phyloP scores from a whole-genome alignment of 306 rosid species.

The Cicer judaicum region DNA sequence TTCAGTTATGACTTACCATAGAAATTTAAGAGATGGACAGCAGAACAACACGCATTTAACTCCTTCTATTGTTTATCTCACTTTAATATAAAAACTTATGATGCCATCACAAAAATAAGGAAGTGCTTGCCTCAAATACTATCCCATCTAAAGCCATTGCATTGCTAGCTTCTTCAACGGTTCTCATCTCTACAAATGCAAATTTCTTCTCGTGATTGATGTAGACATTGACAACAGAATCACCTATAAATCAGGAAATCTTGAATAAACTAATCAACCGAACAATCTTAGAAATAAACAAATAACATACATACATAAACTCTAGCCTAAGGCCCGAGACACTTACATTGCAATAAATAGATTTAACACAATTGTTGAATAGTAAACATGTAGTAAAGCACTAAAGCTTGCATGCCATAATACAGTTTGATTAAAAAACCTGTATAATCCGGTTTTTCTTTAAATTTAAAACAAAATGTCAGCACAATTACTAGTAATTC shows the following conservation, averaged over 20 bases:
- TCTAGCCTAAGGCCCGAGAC: neutral
- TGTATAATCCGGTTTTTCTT: constrained; percentile 14
- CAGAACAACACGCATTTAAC: constrained; percentile 8
- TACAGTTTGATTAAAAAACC: constrained; percentile 27
- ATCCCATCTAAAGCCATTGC: constrained; percentile 93
- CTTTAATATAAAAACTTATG: constrained; percentile 40
- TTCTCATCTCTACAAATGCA: constrained; percentile 92
- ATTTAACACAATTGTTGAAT: constrained; percentile 6
- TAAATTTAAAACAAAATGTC: constrained; percentile 10
- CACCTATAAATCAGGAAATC: constrained; percentile 59
- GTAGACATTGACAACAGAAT: constrained; percentile 83
- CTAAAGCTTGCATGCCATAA: neutral
- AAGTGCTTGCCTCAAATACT: constrained; percentile 69
- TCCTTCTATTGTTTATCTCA: constrained; percentile 19
- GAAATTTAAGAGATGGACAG: neutral
- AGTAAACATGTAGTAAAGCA: neutral
- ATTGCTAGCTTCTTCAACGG: constrained; percentile 91
- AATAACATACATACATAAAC: neutral
- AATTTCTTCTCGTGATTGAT: constrained; percentile 89
- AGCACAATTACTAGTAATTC: constrained; percentile 2
- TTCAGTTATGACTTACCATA: neutral
- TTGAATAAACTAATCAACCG: constrained; percentile 39
- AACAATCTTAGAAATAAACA: constrained; percentile 27
- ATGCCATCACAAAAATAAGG: constrained; percentile 49
- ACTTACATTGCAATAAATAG: constrained; percentile 12